Evolutionary conservation across 306 rosid genomes (phyloP).

Genomic region (Trifolium subterraneum): DNA sequence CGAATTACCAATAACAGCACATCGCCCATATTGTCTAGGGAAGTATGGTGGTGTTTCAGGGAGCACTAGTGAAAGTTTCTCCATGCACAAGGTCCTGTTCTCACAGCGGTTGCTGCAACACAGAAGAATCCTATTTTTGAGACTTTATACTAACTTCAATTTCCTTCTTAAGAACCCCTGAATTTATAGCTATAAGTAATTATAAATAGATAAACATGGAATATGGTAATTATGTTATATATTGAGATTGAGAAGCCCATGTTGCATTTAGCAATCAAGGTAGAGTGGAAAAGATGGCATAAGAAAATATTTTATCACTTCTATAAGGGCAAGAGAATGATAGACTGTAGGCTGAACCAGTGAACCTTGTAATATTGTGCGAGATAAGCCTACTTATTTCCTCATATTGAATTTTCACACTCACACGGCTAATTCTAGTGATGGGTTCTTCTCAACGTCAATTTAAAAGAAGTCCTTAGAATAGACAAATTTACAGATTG

Average conservation of each 20-base stretch:
- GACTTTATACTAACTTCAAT: slow-evolving; percentile 18
- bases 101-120: slow-evolving; percentile 75
- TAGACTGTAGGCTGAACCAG: slow-evolving; percentile 17
- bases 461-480: slow-evolving; percentile 1
- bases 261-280: slow-evolving; percentile 18
- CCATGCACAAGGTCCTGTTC: slow-evolving; percentile 80
- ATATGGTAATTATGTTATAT: not conserved
- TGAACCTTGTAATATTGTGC: not conserved
- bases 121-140: slow-evolving; percentile 36
- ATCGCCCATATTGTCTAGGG: slow-evolving; percentile 86
- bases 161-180: slow-evolving; percentile 21
- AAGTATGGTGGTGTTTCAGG: slow-evolving; percentile 87
- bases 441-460: slow-evolving; percentile 24
- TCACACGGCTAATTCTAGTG: not conserved
- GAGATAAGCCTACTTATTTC: not conserved
- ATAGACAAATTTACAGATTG: slow-evolving; percentile 10
- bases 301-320: slow-evolving; percentile 25
- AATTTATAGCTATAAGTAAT: slow-evolving; percentile 3
- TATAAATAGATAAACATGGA: slow-evolving; percentile 30
- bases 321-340: slow-evolving; percentile 1
- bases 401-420: slow-evolving; percentile 8
- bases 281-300: not conserved
- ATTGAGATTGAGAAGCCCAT: slow-evolving; percentile 13
- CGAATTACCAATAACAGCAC: slow-evolving; percentile 96
- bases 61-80: slow-evolving; percentile 91